Base-by-base conservation (phyloP, 192 early-diverging fungal species). In the Linnemannia exigua region DNA sequence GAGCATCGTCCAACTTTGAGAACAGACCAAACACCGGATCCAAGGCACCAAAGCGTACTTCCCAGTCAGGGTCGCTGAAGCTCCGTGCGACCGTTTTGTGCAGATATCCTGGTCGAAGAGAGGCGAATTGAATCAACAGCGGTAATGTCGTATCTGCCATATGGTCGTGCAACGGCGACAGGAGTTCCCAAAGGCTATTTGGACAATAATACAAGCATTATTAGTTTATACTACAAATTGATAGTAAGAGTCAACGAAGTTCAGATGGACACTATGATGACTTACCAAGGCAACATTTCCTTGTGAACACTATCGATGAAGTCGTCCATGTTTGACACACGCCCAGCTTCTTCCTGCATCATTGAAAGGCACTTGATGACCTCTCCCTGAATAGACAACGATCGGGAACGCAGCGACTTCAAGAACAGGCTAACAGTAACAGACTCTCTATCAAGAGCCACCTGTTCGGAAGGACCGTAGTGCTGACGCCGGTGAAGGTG, bases 11-110 rank as follows among this genome's bases (percentile, higher is more conserved):
- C 48, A 93, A 77, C 36, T 93, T 93, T 4, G 92, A 89, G 68
- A 93, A 93, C 1, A 93, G 68, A 0, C 91, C 90, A 72, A 89
- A 92, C 2, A 92, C 84, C 15, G 91, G 78, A 79, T 93, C 92
- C 20, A 93, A 70, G 1, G 88, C 90, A 28, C 82, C 77, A 68
- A 89, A 93, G 48, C 91, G 82, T 15, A 88, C 70, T 87, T 92
- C 89, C 92, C 92, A 93, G 14, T 88, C 88, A 3, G 46, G 50
- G 72, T 90, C 80, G 37, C 89, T 84, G 54, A 93, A 91, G 22
- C 86, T 66, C 41, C 82, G 83, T 31, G 87, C 52, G 38, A 91
- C 89, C 31, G 75, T 91, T 2, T 87, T 83, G 72, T 89, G 89
- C 44, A 93, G 90, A 47, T 75, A 81, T 1, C 63, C 33, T 14